Percentiles rank a stretch among this genome's conserved stretches.
Evolutionary conservation across 768 basidiomycete genomes (phyloP).

Genomic region (Lepiota brunneoincarnata): DNA sequence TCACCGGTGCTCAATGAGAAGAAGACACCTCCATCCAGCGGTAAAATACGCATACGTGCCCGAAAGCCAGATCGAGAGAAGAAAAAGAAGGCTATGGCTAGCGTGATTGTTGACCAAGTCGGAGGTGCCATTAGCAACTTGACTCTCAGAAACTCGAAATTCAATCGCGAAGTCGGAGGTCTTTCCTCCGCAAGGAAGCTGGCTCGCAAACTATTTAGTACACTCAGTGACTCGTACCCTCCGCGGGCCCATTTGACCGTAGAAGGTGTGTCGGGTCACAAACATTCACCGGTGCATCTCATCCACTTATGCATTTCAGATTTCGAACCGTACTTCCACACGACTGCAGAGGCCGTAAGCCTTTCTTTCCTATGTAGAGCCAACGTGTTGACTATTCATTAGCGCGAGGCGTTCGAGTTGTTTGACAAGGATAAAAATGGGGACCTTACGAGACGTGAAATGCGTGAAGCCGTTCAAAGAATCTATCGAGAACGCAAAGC

Average conservation of each 20-base stretch:
- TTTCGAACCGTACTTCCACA: constrained; percentile 75
- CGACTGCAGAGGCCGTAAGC: constrained; percentile 68
- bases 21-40: constrained; percentile 1
- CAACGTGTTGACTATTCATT: constrained; percentile 10
- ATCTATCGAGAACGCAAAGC: constrained; percentile 79
- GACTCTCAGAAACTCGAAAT: constrained; percentile 62
- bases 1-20: constrained; percentile 8
- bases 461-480: constrained; percentile 79
- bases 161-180: constrained; percentile 45
- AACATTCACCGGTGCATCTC: background rate
- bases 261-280: constrained; percentile 43
- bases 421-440: constrained; percentile 86
- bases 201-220: constrained; percentile 65
- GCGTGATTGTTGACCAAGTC: constrained; percentile 70
- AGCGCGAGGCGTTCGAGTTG: constrained; percentile 66
- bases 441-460: constrained; percentile 73
- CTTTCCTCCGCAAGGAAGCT: constrained; percentile 65
- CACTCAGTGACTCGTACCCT: constrained; percentile 58
- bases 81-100: constrained; percentile 51
- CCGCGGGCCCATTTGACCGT: constrained; percentile 61
- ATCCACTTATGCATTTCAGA: constrained; percentile 37
- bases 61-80: constrained; percentile 32
- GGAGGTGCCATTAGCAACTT: constrained; percentile 69
- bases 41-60: constrained; percentile 6
- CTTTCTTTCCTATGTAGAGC: background rate